Base-by-base conservation (phyloP, 495 filamentous ascomycete species). In the Penicillium maclennaniae region DNA sequence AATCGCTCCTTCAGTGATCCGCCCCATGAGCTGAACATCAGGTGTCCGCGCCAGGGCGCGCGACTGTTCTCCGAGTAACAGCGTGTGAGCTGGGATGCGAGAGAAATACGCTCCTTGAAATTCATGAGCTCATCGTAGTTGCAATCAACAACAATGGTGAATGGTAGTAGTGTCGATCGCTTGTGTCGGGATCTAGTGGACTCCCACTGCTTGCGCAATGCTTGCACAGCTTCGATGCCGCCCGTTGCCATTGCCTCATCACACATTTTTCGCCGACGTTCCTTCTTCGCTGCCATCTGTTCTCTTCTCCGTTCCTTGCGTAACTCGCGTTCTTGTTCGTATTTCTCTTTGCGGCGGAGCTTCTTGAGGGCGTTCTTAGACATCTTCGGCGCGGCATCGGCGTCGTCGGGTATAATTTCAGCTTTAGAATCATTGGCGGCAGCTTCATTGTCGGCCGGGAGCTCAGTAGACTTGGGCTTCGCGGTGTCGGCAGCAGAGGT, bases 121-220 rank as follows among this genome's bases (percentile, higher is more conserved):
- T 72, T 75, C 93, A 99, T 99, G 60, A 92, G 74, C 10, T 87
- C 79, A 57, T 99, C 90, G 57, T 92, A 99, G 54, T 87, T 84
- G 67, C 95, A 97, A 67, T 99, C 93, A 56, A 99, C 69, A 36
- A 99, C 72, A 57, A 97, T 62, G 0, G 89, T 79, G 7, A 97
- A 68, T 3, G 92, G 92, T 7, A 91, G 71, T 55, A 79, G 72
- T 39, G 73, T 68, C 23, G 74, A 71, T 47, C 63, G 65, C 34
- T 53, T 43, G 63, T 71, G 47, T 62, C 69, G 60, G 21, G 56
- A 50, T 40, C 50, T 52, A 1, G 61, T 60, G 21, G 58, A 49
- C 46, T 58, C 66, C 47, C 58, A 70, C 63, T 62, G 69, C 49
- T 66, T 78, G 54, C 71, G 68, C 36, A 77, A 43, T 43, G 68